Evolutionary conservation across 1,284 basidiomycete species (phyloP), one percentile per base, ranked within the genome.

Genomic region (Athelia sp.): DNA sequence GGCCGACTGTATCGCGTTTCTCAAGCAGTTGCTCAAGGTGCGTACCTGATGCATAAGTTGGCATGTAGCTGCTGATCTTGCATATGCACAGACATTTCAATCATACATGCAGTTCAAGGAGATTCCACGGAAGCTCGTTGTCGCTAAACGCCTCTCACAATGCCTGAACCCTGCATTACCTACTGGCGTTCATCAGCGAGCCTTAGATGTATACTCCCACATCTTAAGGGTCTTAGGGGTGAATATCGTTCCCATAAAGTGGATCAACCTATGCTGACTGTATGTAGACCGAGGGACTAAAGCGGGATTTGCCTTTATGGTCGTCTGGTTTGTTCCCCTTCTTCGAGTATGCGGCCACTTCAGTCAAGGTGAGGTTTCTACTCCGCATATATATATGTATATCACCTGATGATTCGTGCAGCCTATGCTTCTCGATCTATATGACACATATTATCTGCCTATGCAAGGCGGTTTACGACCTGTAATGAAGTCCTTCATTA

Each of bases 1-100:
- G 97, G 96, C 97, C 51, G 97, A 99, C 73, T 99, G 96, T 67
- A 98, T 98, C 64, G 90, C 96, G 40, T 99, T 99, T 70, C 72
- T 99, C 62, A 95, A 94, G 59, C 87, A 95, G 54, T 71, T 99
- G 51, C 82, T 98, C 57, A 99, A 98, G 80, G 94, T 90, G 59
- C 52, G 75, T 65, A 36, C n/a, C 44, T 50, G 29, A 18, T 13
- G 14, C 17, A 21, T 14, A 19, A 23, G 18, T 23, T 18, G 19
- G 19, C 11, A n/a, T 8, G 17, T 45, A n/a, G 6, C 29, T 23
- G 23, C 13, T 47, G 15, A 17, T 19, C 31, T 54, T 43, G 11
- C 14, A 3, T 17, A 40, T 31, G 23, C 13, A 21, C 62, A 95
- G 92, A 91, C 94, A 0, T 83, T 99, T 36, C 95, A 99, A 73